phyloP scores from a whole-genome alignment of 148 eudicot species.

The Selenicereus undatus region DNA sequence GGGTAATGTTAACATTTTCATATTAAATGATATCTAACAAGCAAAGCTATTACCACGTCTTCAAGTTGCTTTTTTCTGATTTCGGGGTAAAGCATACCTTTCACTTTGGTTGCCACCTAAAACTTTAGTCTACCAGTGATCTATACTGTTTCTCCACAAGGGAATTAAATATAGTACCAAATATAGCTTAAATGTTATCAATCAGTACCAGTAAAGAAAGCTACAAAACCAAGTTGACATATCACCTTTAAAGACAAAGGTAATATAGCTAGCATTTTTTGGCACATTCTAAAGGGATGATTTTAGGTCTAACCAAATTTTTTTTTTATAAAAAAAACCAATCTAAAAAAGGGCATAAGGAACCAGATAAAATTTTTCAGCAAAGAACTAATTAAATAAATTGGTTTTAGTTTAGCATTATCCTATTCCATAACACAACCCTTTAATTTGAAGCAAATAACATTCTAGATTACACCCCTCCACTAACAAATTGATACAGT shows the following conservation, averaged over 20 bases:
- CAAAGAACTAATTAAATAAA: neutral
- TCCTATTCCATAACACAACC: neutral
- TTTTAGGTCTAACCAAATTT: neutral
- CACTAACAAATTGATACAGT: neutral
- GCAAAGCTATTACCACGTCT: neutral
- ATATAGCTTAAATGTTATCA: neutral
- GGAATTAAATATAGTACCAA: conserved; percentile 1
- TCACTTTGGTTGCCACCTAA: conserved; percentile 13
- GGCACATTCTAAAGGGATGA: conserved; percentile 6
- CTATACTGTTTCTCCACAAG: neutral
- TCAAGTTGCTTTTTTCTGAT: neutral
- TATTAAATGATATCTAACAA: neutral
- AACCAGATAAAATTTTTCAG: neutral
- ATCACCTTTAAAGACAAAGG: conserved; percentile 6
- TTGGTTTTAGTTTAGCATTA: too few species aligned
- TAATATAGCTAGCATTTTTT: neutral
- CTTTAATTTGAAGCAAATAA: neutral
- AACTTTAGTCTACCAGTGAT: neutral
- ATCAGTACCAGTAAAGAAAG: neutral
- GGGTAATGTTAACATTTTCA: neutral
- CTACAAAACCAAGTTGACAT: conserved; percentile 12
- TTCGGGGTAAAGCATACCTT: neutral
- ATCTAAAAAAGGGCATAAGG: neutral
- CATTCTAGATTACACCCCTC: too few species aligned
- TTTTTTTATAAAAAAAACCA: neutral